A percentile compares a stretch with the other conserved stretches of the same genome.
These are phyloP conservation scores for Candida michaelii DNA, from an alignment of 805 yeast species.

Conservation along the genomic window DNA sequence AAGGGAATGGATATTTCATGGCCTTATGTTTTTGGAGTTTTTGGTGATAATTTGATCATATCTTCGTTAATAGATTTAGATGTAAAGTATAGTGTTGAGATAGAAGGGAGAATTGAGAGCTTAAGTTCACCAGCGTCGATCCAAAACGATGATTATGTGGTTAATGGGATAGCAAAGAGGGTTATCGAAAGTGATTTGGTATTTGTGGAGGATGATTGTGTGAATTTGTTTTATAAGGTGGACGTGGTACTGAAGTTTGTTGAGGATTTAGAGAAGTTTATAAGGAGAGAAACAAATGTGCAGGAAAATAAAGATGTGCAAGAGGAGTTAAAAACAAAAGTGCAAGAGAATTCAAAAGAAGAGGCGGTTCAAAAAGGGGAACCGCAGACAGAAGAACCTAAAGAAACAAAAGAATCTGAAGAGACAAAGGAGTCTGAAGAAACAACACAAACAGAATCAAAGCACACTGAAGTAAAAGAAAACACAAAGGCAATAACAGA, in stretches of 20 bases:
- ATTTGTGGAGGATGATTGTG: background rate
- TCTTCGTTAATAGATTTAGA: slow-evolving; percentile 24
- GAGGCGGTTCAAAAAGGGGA: too few species aligned
- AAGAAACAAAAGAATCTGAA: too few species aligned
- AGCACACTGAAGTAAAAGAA: too few species aligned
- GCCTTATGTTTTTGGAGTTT: slow-evolving; percentile 38
- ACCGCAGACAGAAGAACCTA: too few species aligned
- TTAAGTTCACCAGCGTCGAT: slow-evolving; percentile 4
- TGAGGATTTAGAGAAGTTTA: slow-evolving; percentile 4
- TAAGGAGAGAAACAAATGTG: slow-evolving; percentile 1
- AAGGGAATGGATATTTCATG: slow-evolving; percentile 33
- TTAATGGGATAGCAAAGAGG: slow-evolving; percentile 8
- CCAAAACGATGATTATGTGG: slow-evolving; percentile 10
- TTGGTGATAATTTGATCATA: slow-evolving; percentile 18
- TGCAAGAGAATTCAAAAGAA: too few species aligned
- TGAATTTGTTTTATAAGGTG: slow-evolving; percentile 5
- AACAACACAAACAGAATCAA: too few species aligned
- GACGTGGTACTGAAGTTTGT: slow-evolving; percentile 5
- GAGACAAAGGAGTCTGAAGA: too few species aligned
- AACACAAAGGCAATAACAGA: too few species aligned
- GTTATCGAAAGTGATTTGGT: slow-evolving; percentile 4
- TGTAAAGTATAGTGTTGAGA: slow-evolving; percentile 8
- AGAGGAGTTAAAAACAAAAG: too few species aligned
- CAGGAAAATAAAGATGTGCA: too few species aligned
- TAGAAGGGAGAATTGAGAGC: slow-evolving; percentile 4